Evolutionary conservation across 2,329 filamentous ascomycete species (phyloP), one percentile per base, ranked within the genome.

Genomic region (Arthrobotrys pseudoclavata): DNA sequence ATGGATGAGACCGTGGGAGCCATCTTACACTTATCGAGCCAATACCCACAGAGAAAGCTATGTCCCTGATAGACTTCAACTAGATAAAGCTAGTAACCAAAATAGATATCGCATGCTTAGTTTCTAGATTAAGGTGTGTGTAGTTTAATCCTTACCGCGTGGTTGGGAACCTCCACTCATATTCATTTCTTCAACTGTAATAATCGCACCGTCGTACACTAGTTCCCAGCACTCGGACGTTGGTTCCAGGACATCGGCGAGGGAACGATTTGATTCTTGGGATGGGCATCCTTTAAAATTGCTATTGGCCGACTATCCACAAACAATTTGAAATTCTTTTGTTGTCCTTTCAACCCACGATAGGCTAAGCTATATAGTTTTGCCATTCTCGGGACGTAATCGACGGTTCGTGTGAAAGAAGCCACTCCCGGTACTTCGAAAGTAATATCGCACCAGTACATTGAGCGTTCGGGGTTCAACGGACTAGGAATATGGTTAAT

Each of bases 371-470:
- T 1, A n/a, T 63, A 63, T 20, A 63, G 60, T 10, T 63, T 40
- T 22, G 60, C 31, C 12, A 48, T 13, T 24, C 26, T 63, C 10
- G 15, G 10, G n/a, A 37, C 4, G 15, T 31, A 22, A 1, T 42
- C 40, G n/a, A 63, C 20, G 0, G 20, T 63, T 10, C 60, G 60
- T 50, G 12, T 18, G 29, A 50, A 18, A 15, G 60, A 20, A 34
- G 12, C 4, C 2, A n/a, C 29, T 13, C 40, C 60, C 10, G 40
- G 22, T 31, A 31, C 13, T 7, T 31, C 2, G 60, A 63, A 63
- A 20, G 42, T 34, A 50, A 64, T 37, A 48, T 50, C 29, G n/a
- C 60, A 7, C n/a, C n/a, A n/a, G n/a, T n/a, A n/a, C n/a, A 62
- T 24, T 29, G 29, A 31, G 29, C 4, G 34, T 6, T 12, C 2